Evolutionary conservation across 768 basidiomycete species (phyloP).

Genomic region (Rubroboletus satanas): DNA sequence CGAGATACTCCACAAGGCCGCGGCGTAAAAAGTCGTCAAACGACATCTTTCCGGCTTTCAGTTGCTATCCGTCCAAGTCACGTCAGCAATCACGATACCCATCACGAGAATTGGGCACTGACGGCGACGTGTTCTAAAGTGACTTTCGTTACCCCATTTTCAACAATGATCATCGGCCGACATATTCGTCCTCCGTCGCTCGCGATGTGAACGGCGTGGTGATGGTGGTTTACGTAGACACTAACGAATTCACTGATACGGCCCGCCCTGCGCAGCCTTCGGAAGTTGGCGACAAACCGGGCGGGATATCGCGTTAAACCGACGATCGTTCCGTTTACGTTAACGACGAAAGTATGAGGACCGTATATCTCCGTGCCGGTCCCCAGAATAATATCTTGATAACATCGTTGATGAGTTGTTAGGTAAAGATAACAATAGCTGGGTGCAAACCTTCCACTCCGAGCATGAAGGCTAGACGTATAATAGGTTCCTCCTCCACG

Average conservation of each 20-base stretch:
- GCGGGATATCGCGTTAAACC: slow-evolving; percentile 84
- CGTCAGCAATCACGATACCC: slow-evolving; percentile 2
- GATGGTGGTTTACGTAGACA: slow-evolving; percentile 94
- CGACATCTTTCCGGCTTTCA: slow-evolving; percentile 71
- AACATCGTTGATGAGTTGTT: slow-evolving; percentile 12
- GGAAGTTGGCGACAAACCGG: slow-evolving; percentile 86
- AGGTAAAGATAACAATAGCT: slow-evolving; percentile 7
- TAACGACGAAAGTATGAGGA: slow-evolving; percentile 89
- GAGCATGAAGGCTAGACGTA: slow-evolving; percentile 87
- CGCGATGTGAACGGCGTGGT: slow-evolving; percentile 91
- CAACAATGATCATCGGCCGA: slow-evolving; percentile 95
- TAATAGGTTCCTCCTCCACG: slow-evolving; percentile 92
- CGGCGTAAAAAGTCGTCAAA: slow-evolving; percentile 94
- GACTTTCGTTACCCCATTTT: slow-evolving; percentile 72
- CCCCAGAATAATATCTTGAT: slow-evolving; percentile 77
- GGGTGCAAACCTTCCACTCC: slow-evolving; percentile 81
- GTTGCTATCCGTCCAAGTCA: slow-evolving; percentile 44
- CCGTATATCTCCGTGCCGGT: slow-evolving; percentile 96
- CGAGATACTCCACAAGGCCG: slow-evolving; percentile 95
- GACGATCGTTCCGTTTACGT: slow-evolving; percentile 94
- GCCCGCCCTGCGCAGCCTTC: slow-evolving; percentile 87
- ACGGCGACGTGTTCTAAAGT: slow-evolving; percentile 77
- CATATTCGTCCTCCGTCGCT: slow-evolving; percentile 98
- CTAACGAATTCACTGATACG: slow-evolving; percentile 95
- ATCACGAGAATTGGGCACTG: slow-evolving; percentile 10